Evolutionary conservation across 495 filamentous ascomycete genomes (phyloP), one percentile per base, ranked within the genome.

Genomic region (Usnea hakonensis): DNA sequence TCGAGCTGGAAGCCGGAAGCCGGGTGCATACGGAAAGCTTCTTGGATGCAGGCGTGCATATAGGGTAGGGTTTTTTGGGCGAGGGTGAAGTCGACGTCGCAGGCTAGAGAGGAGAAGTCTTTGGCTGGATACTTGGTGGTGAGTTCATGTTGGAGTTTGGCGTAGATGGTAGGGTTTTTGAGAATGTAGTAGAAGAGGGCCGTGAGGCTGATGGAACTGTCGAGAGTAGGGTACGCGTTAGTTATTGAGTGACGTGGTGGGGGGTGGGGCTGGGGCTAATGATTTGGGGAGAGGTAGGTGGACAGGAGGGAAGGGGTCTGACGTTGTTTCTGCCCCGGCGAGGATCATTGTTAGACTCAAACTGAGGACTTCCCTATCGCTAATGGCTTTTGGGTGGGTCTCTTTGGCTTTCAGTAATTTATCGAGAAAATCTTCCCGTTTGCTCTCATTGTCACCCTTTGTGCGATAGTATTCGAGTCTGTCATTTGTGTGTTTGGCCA

Each of bases 261-360:
- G 10, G 16, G 21, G 10, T n/a, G 26, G n/a, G 35, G 23, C 69
- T 17, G 65, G 9, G 35, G 8, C 5, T 19, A n/a, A n/a, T n/a
- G n/a, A n/a, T n/a, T n/a, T n/a, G n/a, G n/a, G n/a, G n/a, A n/a
- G n/a, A n/a, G n/a, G n/a, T n/a, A n/a, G n/a, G n/a, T n/a, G n/a
- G n/a, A n/a, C n/a, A n/a, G n/a, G n/a, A 26, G 9, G 30, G 11
- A 14, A 33, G 32, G 14, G 21, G 3, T 23, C 35, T 61, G 14
- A 56, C 44, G 86, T 83, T 5, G 85, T 86, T 66, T 86, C 83
- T 56, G 78, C 79, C 8, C 82, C 82, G 23, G 81, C 81, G 56
- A 87, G 86, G 6, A 85, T 83, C 84, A 88, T 89, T 56, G 76
- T 80, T 6, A 82, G 78, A 53, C 82, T 83, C 77, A 87, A 85